Base-by-base conservation (phyloP, 441 rosid species). In the Biscutella laevigata region DNA sequence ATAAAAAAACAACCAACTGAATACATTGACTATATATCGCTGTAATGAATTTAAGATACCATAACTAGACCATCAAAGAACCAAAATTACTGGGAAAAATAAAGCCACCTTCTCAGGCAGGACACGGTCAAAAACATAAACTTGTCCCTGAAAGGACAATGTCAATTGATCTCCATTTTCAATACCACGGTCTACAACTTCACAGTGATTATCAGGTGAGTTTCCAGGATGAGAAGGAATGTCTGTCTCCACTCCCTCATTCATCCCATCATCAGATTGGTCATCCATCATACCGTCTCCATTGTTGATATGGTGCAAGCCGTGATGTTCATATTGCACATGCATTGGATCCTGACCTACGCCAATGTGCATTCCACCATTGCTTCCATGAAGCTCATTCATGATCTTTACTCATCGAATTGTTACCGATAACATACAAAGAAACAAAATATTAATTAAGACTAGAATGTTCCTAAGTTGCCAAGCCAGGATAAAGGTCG, bases 141-240 rank as follows among this genome's bases (percentile, higher is more conserved):
- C 90, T 68, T 83, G 82, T 27, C 86, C 90, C 58, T 76, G 84
- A 51, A 80, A 82, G 27, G 90, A 77, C 53, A 82, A 73, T 6
- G 84, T 82, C 49, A 82, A 64, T 59, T 80, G 82, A 53, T 80
- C 78, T 7, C 69, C 78, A 57, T 53, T 49, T 2, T 80, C 82
- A 43, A 35, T 36, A 21, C 70, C 58, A 54, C 64, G 74, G 61
- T 62, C 66, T 0, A 69, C 69, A 38, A 69, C 68, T 38, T 63
- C 73, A 13, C 75, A 66, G 11, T 63, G 77, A 35, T 48, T 59
- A 61, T 71, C 79, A 14, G 76, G 54, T 34, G 64, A 14, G 65
- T 48, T 68, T 22, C 73, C 81, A 16, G 70, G 73, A 32, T 68
- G 81, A 37, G 70, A 60, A 5, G 66, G 73, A 11, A 55, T 57